These are phyloP conservation scores for Rugonectria rugulosa DNA, from an alignment of 2,329 filamentous ascomycete genomes.

Conservation along the genomic window DNA sequence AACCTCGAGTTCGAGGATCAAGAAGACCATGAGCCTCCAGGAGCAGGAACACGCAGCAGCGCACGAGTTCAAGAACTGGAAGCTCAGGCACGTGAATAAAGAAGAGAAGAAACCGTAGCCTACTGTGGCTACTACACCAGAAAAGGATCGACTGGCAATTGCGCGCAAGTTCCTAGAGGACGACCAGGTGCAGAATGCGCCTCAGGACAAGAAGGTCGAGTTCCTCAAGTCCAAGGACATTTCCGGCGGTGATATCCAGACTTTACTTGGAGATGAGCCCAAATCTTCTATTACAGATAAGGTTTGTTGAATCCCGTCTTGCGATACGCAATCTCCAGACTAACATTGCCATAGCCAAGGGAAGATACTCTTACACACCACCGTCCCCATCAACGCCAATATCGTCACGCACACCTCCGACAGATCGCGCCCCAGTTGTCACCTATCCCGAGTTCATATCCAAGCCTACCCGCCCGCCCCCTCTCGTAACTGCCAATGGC, in stretches of 20 bases:
- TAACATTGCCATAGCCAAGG: conserved; percentile 11
- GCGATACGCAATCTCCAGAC: neutral
- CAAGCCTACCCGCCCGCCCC: conserved; percentile 62
- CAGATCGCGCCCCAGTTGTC: conserved; percentile 67
- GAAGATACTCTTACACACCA: conserved; percentile 19
- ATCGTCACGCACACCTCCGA: too few species aligned
- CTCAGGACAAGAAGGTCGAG: conserved; percentile 74
- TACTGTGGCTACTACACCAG: neutral
- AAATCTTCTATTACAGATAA: conserved; percentile 20
- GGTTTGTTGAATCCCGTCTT: conserved; percentile 19
- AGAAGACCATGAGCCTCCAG: too few species aligned
- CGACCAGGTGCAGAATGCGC: conserved; percentile 72
- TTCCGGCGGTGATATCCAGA: conserved; percentile 69
- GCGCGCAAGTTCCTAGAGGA: conserved; percentile 81
- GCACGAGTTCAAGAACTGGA: conserved; percentile 9
- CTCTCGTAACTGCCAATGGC: conserved; percentile 67
- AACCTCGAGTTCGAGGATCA: too few species aligned
- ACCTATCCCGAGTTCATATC: conserved; percentile 76
- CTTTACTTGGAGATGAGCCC: conserved; percentile 58
- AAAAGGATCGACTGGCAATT: conserved; percentile 59
- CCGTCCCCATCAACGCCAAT: too few species aligned
- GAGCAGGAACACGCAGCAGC: too few species aligned
- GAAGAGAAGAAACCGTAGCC: neutral
- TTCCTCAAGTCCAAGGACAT: conserved; percentile 85
- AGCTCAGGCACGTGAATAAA: too few species aligned